These are phyloP conservation scores for Hawksworthiomyces lignivorus DNA, from an alignment of 2,329 filamentous ascomycete genomes.

Conservation along the genomic window DNA sequence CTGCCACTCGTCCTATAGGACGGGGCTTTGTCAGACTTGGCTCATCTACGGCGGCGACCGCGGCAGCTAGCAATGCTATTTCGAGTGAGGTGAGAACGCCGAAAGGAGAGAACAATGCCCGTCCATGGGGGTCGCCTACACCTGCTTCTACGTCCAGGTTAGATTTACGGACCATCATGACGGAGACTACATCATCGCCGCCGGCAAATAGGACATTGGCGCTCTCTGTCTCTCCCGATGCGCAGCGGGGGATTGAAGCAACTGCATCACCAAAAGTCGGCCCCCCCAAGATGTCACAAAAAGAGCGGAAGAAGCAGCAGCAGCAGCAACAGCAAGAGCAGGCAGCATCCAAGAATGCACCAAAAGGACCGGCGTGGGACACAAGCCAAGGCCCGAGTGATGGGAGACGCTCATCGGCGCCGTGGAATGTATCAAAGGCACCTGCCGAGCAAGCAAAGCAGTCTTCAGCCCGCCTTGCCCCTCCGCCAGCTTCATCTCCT, in stretches of 20 bases:
- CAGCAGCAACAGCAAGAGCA: slow-evolving; percentile 48
- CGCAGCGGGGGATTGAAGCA: slow-evolving; percentile 32
- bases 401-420: slow-evolving; percentile 1
- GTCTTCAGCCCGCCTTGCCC: too few relatives aligned
- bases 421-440: slow-evolving; percentile 2
- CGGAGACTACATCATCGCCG: slow-evolving; percentile 37
- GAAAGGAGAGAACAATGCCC: slow-evolving; percentile 12
- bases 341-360: slow-evolving; percentile 28
- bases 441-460: slow-evolving; percentile 29
- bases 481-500: slow-evolving; percentile 28
- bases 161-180: slow-evolving; percentile 71
- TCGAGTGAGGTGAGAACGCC: background rate
- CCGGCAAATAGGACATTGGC: slow-evolving; percentile 35
- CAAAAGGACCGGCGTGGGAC: slow-evolving; percentile 19
- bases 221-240: slow-evolving; percentile 46
- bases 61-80: background rate
- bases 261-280: slow-evolving; percentile 29
- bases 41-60: background rate
- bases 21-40: background rate
- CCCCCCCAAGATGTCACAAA: slow-evolving; percentile 70
- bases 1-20: background rate
- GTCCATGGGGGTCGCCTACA: slow-evolving; percentile 42
- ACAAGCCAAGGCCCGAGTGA: slow-evolving; percentile 23
- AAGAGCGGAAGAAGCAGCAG: slow-evolving; percentile 79
- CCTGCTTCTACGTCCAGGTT: slow-evolving; percentile 53